A percentile compares a stretch with the other conserved stretches of the same genome.
Conservation (phyloP, 179 eudicot genomes). For the Beta corolliflora region DNA sequence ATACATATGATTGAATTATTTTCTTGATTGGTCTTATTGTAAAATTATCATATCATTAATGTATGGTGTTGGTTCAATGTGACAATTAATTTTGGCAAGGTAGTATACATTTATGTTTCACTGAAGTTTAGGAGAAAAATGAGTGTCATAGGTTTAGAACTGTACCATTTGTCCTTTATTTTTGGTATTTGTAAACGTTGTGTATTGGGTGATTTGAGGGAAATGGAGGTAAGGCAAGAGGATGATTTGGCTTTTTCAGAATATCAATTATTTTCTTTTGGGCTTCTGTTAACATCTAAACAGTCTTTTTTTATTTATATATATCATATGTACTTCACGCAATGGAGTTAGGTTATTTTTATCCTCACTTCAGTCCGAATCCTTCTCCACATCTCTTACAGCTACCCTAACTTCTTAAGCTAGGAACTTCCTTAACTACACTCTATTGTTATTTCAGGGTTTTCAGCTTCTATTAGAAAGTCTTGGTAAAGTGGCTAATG, state of each 20-base stretch:
- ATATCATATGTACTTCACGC: neutral
- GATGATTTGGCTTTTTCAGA: neutral
- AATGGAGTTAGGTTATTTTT: neutral
- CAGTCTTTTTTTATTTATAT: neutral
- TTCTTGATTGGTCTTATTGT: neutral
- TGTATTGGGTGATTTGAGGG: neutral
- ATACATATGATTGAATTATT: neutral
- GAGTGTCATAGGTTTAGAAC: neutral
- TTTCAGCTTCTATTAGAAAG: slow-evolving; percentile 66
- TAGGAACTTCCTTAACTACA: slow-evolving; percentile 5
- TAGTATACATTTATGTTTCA: neutral
- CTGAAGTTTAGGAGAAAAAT: neutral
- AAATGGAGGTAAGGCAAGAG: neutral
- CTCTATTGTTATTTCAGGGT: slow-evolving; percentile 48
- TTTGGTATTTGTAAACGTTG: neutral
- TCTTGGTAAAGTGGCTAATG: slow-evolving; percentile 43
- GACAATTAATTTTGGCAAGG: neutral
- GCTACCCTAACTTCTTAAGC: neutral
- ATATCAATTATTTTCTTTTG: neutral
- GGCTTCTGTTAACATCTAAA: neutral
- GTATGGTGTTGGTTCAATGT: neutral
- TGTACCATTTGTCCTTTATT: neutral
- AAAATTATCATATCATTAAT: neutral
- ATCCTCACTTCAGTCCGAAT: neutral
- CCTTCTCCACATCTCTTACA: neutral